Conservation (phyloP, 2,329 filamentous ascomycete species). For the Hypoxylon rubiginosum region DNA sequence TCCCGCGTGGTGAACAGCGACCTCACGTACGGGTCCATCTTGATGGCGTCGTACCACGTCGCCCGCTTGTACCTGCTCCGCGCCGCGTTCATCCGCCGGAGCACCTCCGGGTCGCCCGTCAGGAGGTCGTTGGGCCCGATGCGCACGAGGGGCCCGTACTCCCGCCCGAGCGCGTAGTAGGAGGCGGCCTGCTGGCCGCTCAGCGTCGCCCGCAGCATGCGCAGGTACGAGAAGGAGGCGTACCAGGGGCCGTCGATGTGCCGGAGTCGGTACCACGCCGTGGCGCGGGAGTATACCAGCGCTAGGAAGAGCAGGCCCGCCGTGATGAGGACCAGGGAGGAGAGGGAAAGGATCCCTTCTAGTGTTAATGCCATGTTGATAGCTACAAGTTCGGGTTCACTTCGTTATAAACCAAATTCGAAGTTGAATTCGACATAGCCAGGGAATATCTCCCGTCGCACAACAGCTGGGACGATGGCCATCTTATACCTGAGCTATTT, state of each 20-base stretch:
- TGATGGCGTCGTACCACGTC: constrained; percentile 62
- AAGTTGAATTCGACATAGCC: background rate
- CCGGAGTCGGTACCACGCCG: constrained; percentile 54
- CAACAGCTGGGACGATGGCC: background rate
- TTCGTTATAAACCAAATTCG: background rate
- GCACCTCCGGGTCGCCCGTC: constrained; percentile 56
- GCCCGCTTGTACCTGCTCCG: constrained; percentile 56
- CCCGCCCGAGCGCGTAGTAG: constrained; percentile 34
- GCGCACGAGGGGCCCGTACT: constrained; percentile 55
- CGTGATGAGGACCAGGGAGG: constrained; percentile 5
- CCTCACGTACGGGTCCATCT: constrained; percentile 66
- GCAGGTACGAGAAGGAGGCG: constrained; percentile 57
- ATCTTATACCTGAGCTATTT: constrained; percentile 11
- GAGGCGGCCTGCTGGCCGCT: constrained; percentile 45
- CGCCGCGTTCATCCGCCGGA: constrained; percentile 56
- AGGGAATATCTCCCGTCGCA: background rate
- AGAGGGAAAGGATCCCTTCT: constrained; percentile 8
- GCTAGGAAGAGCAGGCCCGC: constrained; percentile 6
- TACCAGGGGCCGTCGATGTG: constrained; percentile 57
- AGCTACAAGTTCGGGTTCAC: background rate
- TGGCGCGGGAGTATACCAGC: constrained; percentile 42
- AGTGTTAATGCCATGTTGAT: constrained; percentile 19
- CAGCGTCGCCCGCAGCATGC: constrained; percentile 52
- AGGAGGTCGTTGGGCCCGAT: constrained; percentile 60
- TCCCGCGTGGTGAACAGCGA: constrained; percentile 65